These are phyloP conservation scores for Crithidia thermophila DNA, from an alignment of 208 protist genomes.

Conservation along the genomic window DNA sequence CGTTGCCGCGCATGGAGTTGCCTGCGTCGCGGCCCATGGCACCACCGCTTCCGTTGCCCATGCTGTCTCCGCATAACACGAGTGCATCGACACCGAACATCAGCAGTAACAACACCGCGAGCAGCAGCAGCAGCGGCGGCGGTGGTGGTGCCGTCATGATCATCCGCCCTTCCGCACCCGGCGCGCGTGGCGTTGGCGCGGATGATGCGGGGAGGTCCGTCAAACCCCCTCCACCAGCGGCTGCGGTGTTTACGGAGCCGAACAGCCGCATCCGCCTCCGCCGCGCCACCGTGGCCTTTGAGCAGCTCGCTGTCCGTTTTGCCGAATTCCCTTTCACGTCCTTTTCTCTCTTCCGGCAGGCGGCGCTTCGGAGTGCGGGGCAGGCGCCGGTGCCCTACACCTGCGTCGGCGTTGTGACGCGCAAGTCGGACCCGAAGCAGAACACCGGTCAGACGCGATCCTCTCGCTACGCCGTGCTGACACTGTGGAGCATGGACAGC, in stretches of 20 bases:
- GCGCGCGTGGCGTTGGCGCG: neutral
- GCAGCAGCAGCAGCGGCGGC: neutral
- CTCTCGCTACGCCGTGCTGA: conserved; percentile 51
- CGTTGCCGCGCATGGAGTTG: neutral
- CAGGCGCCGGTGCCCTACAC: conserved; percentile 29
- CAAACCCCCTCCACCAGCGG: conserved; percentile 9
- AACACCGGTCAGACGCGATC: conserved; percentile 18
- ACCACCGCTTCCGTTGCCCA: neutral
- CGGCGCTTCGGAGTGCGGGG: conserved; percentile 1
- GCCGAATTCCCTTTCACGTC: conserved; percentile 58
- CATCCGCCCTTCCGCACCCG: neutral
- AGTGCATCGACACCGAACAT: neutral
- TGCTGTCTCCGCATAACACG: neutral
- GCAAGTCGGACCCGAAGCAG: conserved; percentile 71
- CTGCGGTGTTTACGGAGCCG: conserved; percentile 23
- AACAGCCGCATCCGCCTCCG: conserved; percentile 60
- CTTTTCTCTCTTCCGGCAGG: conserved; percentile 37
- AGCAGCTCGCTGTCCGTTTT: conserved; percentile 61
- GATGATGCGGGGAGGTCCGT: neutral
- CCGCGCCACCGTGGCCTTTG: conserved; percentile 51
- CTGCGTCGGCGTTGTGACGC: conserved; percentile 67
- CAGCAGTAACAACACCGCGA: neutral
- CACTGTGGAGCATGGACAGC: conserved; percentile 69
- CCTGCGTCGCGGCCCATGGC: neutral
- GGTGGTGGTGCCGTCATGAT: conserved; percentile 15